Conservation (phyloP, 2,329 filamentous ascomycete genomes). For the Herpotrichia juniperi region DNA sequence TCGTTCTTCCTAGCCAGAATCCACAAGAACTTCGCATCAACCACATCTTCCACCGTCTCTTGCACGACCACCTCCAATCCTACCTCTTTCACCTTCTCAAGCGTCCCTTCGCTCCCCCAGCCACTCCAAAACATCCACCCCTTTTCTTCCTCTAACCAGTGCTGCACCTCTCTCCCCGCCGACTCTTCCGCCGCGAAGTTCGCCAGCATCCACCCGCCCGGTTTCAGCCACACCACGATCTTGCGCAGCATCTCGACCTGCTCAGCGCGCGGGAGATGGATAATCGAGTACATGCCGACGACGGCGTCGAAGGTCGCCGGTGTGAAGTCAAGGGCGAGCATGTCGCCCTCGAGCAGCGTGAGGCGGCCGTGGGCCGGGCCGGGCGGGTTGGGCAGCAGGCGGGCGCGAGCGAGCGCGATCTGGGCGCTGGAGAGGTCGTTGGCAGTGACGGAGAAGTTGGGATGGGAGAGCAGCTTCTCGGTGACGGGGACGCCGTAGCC, state of each 20-base stretch:
- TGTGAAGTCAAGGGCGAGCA: slow-evolving; percentile 47
- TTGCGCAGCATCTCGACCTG: slow-evolving; percentile 54
- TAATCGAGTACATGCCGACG: slow-evolving; percentile 60
- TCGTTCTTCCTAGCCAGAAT: slow-evolving; percentile 26
- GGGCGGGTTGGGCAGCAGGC: slow-evolving; percentile 9
- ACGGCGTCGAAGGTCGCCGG: slow-evolving; percentile 54
- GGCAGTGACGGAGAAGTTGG: slow-evolving; percentile 42
- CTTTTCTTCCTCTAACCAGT: slow-evolving; percentile 43
- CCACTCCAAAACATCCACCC: slow-evolving; percentile 50
- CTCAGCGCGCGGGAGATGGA: slow-evolving; percentile 60
- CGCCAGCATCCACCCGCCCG: slow-evolving; percentile 53
- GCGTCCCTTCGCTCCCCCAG: slow-evolving; percentile 44
- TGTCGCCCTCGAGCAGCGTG: slow-evolving; percentile 46
- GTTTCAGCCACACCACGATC: slow-evolving; percentile 57
- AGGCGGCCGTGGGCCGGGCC: slow-evolving; percentile 12
- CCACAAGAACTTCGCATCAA: slow-evolving; percentile 36
- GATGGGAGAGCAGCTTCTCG: slow-evolving; percentile 24
- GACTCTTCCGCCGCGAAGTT: slow-evolving; percentile 46
- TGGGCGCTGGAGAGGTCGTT: slow-evolving; percentile 53
- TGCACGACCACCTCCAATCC: slow-evolving; percentile 32
- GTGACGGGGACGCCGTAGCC: slow-evolving; percentile 38
- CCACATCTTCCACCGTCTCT: slow-evolving; percentile 28
- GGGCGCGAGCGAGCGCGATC: slow-evolving; percentile 40
- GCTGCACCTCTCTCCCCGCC: slow-evolving; percentile 17
- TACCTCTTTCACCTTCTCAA: slow-evolving; percentile 32